These are phyloP conservation scores for Agrocybe praecox DNA, from an alignment of 768 basidiomycete species.

Conservation along the genomic window DNA sequence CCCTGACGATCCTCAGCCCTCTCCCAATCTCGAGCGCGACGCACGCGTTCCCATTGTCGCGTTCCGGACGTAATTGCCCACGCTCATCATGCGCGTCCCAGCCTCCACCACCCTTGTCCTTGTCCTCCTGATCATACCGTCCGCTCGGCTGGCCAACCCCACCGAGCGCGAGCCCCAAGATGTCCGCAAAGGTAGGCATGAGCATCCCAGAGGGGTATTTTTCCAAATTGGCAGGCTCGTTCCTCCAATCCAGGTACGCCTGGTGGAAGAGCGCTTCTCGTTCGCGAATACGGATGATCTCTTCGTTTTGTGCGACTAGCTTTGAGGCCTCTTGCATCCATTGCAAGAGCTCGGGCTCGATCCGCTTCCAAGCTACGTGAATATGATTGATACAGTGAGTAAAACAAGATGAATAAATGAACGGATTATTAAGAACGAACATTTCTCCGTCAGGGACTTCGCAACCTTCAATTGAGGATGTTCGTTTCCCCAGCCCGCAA, in stretches of 20 bases:
- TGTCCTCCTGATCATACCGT: not conserved
- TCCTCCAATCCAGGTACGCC: slow-evolving; percentile 25
- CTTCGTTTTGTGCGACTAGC: slow-evolving; percentile 20
- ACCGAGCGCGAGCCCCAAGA: slow-evolving; percentile 8
- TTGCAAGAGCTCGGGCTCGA: slow-evolving; percentile 24
- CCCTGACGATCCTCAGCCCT: not conserved
- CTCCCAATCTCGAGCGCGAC: not conserved
- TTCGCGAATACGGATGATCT: slow-evolving; percentile 14
- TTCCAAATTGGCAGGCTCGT: not conserved
- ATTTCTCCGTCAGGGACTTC: slow-evolving; percentile 11
- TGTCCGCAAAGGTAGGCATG: slow-evolving; percentile 28
- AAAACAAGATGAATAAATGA: no score
- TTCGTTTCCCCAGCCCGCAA: not conserved
- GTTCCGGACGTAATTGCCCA: no score
- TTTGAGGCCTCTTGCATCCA: slow-evolving; percentile 26
- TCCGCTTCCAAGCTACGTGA: slow-evolving; percentile 27
- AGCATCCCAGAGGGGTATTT: slow-evolving; percentile 14
- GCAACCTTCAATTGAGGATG: slow-evolving; percentile 10
- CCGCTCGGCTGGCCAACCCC: not conserved
- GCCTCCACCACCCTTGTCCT: not conserved
- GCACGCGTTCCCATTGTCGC: no score
- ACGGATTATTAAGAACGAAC: not conserved
- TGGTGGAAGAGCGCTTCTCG: slow-evolving; percentile 19
- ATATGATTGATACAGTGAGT: not conserved
- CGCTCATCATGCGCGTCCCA: not conserved